A percentile compares a stretch with the other conserved stretches of the same genome.
phyloP scores from a whole-genome alignment of 805 yeast genomes.

The Candida michaelii region DNA sequence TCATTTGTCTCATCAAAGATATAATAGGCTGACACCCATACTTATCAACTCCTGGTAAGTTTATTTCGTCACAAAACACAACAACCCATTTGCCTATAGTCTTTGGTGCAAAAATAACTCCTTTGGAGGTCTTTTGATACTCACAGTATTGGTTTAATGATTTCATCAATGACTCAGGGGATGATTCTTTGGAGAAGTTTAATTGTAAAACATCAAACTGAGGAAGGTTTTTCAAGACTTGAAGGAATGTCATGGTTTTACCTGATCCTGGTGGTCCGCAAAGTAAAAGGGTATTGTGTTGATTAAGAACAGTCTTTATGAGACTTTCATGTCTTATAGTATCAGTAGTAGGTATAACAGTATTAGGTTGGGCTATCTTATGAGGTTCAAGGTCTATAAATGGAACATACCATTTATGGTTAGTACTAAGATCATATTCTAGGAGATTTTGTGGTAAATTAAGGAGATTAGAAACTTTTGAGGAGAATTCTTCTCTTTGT shows the following conservation, averaged over 20 bases:
- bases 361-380: conserved; percentile 57
- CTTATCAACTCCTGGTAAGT: conserved; percentile 69
- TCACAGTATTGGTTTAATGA: conserved; percentile 73
- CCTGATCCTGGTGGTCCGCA: conserved; percentile 99
- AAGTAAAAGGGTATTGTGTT: conserved; percentile 61
- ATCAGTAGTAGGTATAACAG: conserved; percentile 77
- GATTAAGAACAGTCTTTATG: conserved; percentile 54
- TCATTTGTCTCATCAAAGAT: conserved; percentile 68
- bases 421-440: conserved; percentile 13
- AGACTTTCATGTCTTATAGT: conserved; percentile 66
- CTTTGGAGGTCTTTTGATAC: conserved; percentile 52
- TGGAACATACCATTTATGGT: conserved; percentile 32
- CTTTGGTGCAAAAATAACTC: conserved; percentile 57
- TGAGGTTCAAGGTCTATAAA: conserved; percentile 52
- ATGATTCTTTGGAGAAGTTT: conserved; percentile 81
- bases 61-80: conserved; percentile 88
- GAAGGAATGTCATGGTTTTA: conserved; percentile 85
- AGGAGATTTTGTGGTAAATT: conserved; percentile 1
- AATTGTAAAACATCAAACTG: conserved; percentile 62
- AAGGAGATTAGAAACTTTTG: conserved; percentile 19
- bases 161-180: conserved; percentile 57
- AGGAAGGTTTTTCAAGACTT: conserved; percentile 59
- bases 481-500: conserved; percentile 41
- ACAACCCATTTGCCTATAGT: conserved; percentile 69
- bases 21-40: conserved; percentile 76